A percentile compares a stretch with the other conserved stretches of the same genome.
phyloP scores from a whole-genome alignment of 331 rosid species.

The Prunus yedoensis region DNA sequence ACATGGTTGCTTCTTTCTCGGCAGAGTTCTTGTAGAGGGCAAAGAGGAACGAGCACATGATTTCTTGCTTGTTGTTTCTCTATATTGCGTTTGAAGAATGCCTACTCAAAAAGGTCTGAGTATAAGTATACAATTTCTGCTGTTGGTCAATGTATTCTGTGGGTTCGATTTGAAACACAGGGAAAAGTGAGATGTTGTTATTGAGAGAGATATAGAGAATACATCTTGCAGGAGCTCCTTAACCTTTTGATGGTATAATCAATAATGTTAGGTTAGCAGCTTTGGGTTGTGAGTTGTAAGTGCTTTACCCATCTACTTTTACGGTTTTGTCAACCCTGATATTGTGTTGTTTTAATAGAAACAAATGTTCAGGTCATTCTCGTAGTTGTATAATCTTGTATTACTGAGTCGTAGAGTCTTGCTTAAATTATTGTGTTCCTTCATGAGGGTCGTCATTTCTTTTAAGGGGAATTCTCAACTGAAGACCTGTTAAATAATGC shows the following conservation, averaged over 20 bases:
- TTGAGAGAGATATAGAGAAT: not conserved
- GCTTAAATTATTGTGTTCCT: constrained; percentile 28
- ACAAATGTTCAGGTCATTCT: not conserved
- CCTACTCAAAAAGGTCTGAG: constrained; percentile 20
- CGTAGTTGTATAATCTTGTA: not conserved
- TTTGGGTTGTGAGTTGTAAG: constrained; percentile 14
- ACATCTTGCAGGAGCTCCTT: not conserved
- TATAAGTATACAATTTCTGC: constrained; percentile 22
- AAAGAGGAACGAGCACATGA: constrained; percentile 40
- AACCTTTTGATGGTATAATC: not conserved
- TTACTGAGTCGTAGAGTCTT: not conserved
- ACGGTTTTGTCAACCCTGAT: not conserved
- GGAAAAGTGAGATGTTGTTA: not conserved
- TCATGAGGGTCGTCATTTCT: constrained; percentile 21
- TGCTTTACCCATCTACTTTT: not conserved
- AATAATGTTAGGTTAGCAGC: constrained; percentile 1
- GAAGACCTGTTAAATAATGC: constrained; percentile 37
- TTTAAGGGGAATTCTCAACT: constrained; percentile 32
- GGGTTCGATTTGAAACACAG: no score
- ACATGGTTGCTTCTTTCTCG: constrained; percentile 42
- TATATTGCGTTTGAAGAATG: constrained; percentile 10
- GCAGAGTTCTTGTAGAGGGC: constrained; percentile 33
- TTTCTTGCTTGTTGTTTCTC: constrained; percentile 29
- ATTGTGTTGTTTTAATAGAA: not conserved
- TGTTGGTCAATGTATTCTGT: not conserved